phyloP scores from a whole-genome alignment of 129 eudicot genomes.

The Apium graveolens region DNA sequence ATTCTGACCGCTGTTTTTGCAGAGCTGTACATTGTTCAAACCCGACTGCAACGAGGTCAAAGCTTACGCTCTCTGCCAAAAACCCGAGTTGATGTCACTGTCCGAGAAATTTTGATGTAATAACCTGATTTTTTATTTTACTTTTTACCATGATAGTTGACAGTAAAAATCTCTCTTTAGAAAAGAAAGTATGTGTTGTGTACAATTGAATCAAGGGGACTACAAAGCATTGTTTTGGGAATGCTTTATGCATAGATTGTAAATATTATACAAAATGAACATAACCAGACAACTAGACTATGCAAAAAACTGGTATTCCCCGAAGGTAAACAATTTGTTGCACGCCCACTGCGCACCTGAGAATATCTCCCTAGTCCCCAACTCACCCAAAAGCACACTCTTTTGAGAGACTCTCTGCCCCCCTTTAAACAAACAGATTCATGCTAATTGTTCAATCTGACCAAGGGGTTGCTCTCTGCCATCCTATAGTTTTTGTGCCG shows the following conservation, averaged over 20 bases:
- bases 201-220: background rate
- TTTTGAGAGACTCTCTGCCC: too few relatives aligned
- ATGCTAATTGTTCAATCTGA: too few relatives aligned
- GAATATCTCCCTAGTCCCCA: too few relatives aligned
- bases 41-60: background rate
- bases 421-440: too few relatives aligned
- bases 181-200: background rate
- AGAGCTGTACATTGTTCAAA: background rate
- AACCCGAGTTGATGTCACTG: background rate
- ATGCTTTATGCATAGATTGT: background rate
- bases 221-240: background rate
- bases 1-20: background rate
- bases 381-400: too few relatives aligned
- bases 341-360: too few relatives aligned
- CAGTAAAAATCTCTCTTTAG: background rate
- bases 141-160: background rate
- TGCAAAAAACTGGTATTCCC: too few relatives aligned
- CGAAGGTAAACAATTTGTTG: too few relatives aligned
- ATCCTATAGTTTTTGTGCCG: too few relatives aligned
- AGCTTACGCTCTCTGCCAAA: too few relatives aligned
- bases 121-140: background rate
- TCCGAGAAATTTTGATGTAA: background rate
- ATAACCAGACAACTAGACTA: too few relatives aligned
- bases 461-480: too few relatives aligned
- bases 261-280: background rate